A percentile compares a stretch with the other conserved stretches of the same genome.
These are phyloP conservation scores for Zasmidium angulare DNA, from an alignment of 2,329 filamentous ascomycete genomes.

Conservation along the genomic window DNA sequence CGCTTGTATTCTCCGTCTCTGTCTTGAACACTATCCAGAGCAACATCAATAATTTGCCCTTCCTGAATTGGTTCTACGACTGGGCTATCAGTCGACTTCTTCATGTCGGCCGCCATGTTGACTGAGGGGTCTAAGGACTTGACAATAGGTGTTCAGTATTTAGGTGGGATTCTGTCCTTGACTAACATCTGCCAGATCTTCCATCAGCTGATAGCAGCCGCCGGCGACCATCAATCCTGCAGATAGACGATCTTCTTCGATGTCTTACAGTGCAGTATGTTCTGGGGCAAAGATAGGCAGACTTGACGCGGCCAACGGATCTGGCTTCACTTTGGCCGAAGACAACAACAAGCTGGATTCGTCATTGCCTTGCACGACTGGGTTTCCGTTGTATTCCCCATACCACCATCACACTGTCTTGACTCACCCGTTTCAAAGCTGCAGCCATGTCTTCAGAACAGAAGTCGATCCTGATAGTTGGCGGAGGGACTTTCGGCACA, in stretches of 20 bases:
- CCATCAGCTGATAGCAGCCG: not conserved
- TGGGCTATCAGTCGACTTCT: constrained; percentile 3
- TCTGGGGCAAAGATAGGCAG: not conserved
- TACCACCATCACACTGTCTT: no score
- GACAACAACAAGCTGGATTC: no score
- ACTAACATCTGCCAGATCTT: not conserved
- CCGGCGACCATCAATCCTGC: not conserved
- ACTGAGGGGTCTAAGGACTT: not conserved
- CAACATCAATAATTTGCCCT: constrained; percentile 1
- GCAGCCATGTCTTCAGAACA: not conserved
- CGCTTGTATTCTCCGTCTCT: constrained; percentile 13
- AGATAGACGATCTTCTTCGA: not conserved
- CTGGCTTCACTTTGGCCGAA: not conserved
- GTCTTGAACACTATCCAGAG: not conserved
- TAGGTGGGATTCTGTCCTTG: no score
- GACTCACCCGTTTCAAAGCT: no score
- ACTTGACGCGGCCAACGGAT: not conserved
- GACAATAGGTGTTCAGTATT: not conserved
- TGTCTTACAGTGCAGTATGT: not conserved
- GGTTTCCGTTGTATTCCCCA: no score
- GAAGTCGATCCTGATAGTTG: constrained; percentile 13
- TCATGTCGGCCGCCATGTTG: constrained; percentile 3
- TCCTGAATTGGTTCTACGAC: constrained; percentile 2
- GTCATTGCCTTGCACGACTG: no score
- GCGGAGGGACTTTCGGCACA: constrained; percentile 21